phyloP scores from a whole-genome alignment of 2,329 filamentous ascomycete species.

The Trichoderma atrobrunneum region DNA sequence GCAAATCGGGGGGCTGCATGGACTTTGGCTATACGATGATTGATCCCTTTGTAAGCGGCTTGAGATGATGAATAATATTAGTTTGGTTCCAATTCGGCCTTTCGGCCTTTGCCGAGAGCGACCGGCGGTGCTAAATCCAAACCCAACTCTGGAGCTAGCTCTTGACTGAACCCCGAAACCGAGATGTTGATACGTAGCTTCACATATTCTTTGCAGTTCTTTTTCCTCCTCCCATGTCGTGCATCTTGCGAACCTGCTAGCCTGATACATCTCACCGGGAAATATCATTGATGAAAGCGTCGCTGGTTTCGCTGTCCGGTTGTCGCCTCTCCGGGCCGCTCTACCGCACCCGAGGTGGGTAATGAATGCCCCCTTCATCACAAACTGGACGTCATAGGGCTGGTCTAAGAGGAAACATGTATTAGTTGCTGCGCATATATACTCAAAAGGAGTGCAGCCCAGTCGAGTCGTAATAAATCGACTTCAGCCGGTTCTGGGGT shows the following conservation, averaged over 20 bases:
- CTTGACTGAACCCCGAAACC: not conserved
- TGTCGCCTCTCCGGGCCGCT: not conserved
- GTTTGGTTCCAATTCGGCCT: not conserved
- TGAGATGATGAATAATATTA: constrained; percentile 5
- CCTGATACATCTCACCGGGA: not conserved
- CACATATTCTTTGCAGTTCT: not conserved
- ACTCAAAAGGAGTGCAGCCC: not conserved
- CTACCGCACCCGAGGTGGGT: not conserved
- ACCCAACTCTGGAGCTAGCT: not conserved
- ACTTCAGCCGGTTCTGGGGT: not conserved
- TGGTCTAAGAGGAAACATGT: not conserved
- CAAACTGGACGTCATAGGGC: not conserved
- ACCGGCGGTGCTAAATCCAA: not conserved
- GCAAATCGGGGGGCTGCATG: not conserved
- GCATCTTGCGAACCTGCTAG: not conserved
- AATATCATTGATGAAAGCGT: not conserved
- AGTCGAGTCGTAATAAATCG: not conserved
- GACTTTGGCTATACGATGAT: not conserved
- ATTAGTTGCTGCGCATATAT: not conserved
- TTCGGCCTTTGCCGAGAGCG: constrained; percentile 7
- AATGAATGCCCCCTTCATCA: not conserved
- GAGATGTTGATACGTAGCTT: not conserved
- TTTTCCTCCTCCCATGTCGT: not conserved
- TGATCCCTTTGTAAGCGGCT: constrained; percentile 4
- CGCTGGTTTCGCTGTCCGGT: constrained; percentile 2